Evolutionary conservation across 2,329 filamentous ascomycete species (phyloP).

Genomic region (Alternaria gaisen): DNA sequence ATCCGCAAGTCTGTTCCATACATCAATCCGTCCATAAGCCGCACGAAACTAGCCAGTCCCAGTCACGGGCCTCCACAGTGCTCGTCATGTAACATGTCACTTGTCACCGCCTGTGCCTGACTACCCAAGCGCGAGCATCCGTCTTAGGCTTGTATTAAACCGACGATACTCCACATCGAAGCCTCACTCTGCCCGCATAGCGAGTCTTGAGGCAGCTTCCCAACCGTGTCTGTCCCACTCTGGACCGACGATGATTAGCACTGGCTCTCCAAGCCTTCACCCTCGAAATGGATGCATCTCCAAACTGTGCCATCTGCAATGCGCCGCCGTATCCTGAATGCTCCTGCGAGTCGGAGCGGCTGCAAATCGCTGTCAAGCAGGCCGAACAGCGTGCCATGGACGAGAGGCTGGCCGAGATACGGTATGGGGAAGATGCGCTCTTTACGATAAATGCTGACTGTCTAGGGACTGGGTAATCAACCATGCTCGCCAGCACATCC

Average conservation of each 20-base stretch:
- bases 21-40: conserved; percentile 41
- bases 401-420: conserved; percentile 44
- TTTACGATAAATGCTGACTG: conserved; percentile 26
- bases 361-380: conserved; percentile 52
- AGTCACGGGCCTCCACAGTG: conserved; percentile 31
- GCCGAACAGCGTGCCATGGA: conserved; percentile 52
- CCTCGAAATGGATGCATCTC: conserved; percentile 49
- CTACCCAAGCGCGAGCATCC: conserved; percentile 33
- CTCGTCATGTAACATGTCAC: conserved; percentile 51
- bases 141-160: conserved; percentile 32
- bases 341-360: conserved; percentile 51
- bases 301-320: conserved; percentile 54
- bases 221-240: conserved; percentile 17
- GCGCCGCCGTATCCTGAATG: conserved; percentile 51
- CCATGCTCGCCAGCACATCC: conserved; percentile 56
- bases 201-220: conserved; percentile 19
- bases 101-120: conserved; percentile 49
- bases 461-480: conserved; percentile 58
- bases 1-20: conserved; percentile 42
- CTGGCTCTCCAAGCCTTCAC: conserved; percentile 33
- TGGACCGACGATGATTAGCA: conserved; percentile 40
- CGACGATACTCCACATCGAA: conserved; percentile 24
- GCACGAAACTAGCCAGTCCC: conserved; percentile 45
- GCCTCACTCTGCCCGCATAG: conserved; percentile 14
- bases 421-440: conserved; percentile 29